Conservation (phyloP, 352 stramenopile genomes). For the Saprolegnia diclina region DNA sequence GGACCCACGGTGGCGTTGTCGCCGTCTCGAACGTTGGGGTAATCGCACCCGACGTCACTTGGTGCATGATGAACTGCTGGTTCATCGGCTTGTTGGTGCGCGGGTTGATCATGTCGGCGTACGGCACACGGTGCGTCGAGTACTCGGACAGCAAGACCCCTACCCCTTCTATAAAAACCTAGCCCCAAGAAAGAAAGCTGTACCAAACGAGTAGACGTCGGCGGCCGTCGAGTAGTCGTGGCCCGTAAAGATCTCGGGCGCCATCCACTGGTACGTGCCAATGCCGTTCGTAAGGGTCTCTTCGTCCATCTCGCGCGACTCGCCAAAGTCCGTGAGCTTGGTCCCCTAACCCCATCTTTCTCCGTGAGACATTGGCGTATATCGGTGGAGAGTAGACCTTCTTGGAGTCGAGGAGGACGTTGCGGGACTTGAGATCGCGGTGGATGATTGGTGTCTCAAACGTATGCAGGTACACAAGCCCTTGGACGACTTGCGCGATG, state of each 20-base stretch:
- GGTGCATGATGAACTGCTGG: too few relatives aligned
- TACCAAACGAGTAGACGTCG: too few relatives aligned
- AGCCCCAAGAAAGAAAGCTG: too few relatives aligned
- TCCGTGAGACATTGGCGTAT: too few relatives aligned
- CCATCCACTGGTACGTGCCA: too few relatives aligned
- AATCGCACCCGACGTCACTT: conserved; percentile 56
- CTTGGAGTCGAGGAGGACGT: conserved; percentile 37
- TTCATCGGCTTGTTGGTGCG: conserved; percentile 64
- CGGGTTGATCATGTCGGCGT: too few relatives aligned
- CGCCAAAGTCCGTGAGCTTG: not conserved
- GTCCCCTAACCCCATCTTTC: not conserved
- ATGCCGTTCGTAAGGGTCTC: not conserved
- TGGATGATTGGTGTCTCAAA: conserved; percentile 34
- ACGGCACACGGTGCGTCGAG: too few relatives aligned
- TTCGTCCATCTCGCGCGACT: not conserved
- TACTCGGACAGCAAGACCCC: too few relatives aligned
- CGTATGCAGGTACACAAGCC: conserved; percentile 36
- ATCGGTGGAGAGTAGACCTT: conserved; percentile 19
- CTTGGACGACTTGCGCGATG: conserved; percentile 29
- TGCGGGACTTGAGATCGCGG: conserved; percentile 45
- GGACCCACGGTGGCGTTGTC: conserved; percentile 36
- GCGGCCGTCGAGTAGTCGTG: too few relatives aligned
- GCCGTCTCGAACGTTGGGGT: conserved; percentile 33
- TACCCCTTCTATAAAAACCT: too few relatives aligned
- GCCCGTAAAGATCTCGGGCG: too few relatives aligned